Evolutionary conservation across 2,329 filamentous ascomycete species (phyloP).

Genomic region (Didymellaceae sp.): DNA sequence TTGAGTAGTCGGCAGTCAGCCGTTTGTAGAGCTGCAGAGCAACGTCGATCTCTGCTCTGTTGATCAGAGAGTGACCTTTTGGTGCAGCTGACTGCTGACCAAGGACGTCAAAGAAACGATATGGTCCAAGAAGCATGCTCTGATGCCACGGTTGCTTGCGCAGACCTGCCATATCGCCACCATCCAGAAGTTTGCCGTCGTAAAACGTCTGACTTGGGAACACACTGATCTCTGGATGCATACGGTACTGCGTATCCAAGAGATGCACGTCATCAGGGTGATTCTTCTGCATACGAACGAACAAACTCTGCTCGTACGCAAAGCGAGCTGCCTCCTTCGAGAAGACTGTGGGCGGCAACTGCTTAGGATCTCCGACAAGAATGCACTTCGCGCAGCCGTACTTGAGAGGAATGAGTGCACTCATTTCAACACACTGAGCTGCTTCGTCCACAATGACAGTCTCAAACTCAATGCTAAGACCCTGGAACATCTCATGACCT

Average conservation of each 20-base stretch:
- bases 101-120: constrained; percentile 95
- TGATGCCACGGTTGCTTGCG: constrained; percentile 85
- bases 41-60: constrained; percentile 83
- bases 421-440: constrained; percentile 96
- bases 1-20: constrained; percentile 72
- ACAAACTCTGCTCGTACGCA: constrained; percentile 96
- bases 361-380: constrained; percentile 95
- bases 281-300: constrained; percentile 97
- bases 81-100: constrained; percentile 83
- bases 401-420: constrained; percentile 93
- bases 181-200: constrained; percentile 84
- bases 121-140: constrained; percentile 82
- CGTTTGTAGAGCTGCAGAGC: constrained; percentile 85
- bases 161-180: constrained; percentile 78
- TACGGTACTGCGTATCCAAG: constrained; percentile 97
- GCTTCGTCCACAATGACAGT: constrained; percentile 98
- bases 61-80: constrained; percentile 88
- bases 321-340: constrained; percentile 91
- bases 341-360: constrained; percentile 92
- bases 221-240: constrained; percentile 94
- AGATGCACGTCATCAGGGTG: constrained; percentile 87
- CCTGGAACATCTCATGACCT: constrained; percentile 97
- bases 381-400: constrained; percentile 98
- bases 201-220: constrained; percentile 95
- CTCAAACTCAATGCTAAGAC: constrained; percentile 93